Base-by-base conservation (phyloP, 352 stramenopile genomes). In the Phytophthora brassicae region DNA sequence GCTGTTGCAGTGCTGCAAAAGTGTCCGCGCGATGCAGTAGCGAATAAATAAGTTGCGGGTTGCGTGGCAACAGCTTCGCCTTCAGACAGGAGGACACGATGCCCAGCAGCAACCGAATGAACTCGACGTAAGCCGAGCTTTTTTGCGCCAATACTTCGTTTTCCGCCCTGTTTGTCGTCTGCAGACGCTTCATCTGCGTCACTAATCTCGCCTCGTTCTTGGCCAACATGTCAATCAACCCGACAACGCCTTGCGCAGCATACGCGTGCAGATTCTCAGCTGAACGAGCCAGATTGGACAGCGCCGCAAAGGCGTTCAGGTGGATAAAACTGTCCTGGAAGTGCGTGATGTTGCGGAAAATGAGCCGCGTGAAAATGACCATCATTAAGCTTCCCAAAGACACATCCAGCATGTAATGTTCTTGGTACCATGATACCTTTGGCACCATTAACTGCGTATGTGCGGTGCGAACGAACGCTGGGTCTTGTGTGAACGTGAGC, bases 21-120 rank as follows among this genome's bases (percentile, higher is more conserved):
- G 81, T 84, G 17, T 84, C 73, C 4, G 78, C 75, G 19, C 77
- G 79, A 53, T 94, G 87, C 26, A 94, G 48, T 11, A 94, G 60
- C 26, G 83, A 86, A 86, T 92, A 94, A 85, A 94, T 92, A 77
- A 94, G 79, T 72, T 94, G 85, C 13, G 85, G 82, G 49, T 94
- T 94, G 16, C 79, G 71, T 11, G 81, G 82, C 55, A 94, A 47
- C 42, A 90, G 51, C 33, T 78, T 76, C 1, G 75, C 28, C 70
- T 90, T 89, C 26, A 92, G 58, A 52, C 79, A 88, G 5, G 81
- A 83, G 24, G 77, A 85, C 43, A 90, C 68, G 33, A 92, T 62
- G 8, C 78, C 81, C 17, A 94, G 70, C 14, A 91, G 46, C 39
- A 92, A 63, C 6, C 78, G 82, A 31, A 92, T 84, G 51, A 89